Conservation (phyloP, 495 filamentous ascomycete genomes). For the Neurospora sp. region DNA sequence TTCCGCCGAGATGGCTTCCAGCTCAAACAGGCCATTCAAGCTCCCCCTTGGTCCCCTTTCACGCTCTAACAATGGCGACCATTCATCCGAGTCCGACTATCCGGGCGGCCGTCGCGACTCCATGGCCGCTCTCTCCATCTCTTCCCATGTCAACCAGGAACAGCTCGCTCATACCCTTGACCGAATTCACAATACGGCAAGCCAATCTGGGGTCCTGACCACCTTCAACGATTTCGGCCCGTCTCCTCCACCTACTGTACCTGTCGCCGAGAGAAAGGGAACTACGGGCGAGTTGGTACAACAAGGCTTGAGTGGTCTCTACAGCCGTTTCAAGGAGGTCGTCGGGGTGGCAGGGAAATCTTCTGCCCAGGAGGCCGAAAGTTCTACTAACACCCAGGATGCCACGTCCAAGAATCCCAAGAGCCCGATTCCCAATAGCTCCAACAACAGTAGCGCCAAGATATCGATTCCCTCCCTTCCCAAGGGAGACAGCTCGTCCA, state of each 20-base stretch:
- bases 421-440: conserved; percentile 16
- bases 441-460: conserved; percentile 30
- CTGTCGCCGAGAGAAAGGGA: conserved; percentile 53
- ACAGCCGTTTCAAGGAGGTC: conserved; percentile 68
- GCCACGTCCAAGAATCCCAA: conserved; percentile 20
- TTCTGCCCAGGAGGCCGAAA: conserved; percentile 31
- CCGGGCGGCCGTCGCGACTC: conserved; percentile 45
- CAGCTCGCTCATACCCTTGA: conserved; percentile 65
- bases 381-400: conserved; percentile 23
- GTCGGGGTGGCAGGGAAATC: conserved; percentile 60
- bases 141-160: conserved; percentile 52
- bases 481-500: conserved; percentile 25
- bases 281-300: conserved; percentile 63
- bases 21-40: background rate
- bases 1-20: background rate
- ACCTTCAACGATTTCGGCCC: conserved; percentile 81
- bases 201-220: conserved; percentile 66
- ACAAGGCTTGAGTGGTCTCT: conserved; percentile 75
- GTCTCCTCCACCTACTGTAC: conserved; percentile 35
- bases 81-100: background rate
- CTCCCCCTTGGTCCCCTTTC: background rate
- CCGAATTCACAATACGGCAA: conserved; percentile 74
- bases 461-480: conserved; percentile 20
- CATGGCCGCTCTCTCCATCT: conserved; percentile 48
- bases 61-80: background rate